These are phyloP conservation scores for Isatis tinctoria DNA, from an alignment of 345 rosid species.

Conservation along the genomic window DNA sequence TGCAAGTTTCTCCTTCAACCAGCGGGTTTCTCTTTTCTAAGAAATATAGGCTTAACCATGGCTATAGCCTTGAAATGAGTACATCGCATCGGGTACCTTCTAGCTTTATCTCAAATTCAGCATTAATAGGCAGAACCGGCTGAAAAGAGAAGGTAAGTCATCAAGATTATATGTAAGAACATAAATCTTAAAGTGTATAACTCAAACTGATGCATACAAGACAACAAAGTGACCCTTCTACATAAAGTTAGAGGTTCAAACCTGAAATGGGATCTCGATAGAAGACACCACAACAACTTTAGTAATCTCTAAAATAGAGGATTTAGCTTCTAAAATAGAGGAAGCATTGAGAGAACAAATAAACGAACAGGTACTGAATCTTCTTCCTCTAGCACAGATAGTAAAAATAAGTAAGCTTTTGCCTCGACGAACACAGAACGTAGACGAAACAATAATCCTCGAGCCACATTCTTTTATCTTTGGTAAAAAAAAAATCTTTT, in stretches of 20 bases:
- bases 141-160: slow-evolving; percentile 37
- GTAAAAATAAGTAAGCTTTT: too few species aligned
- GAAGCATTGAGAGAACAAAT: too few species aligned
- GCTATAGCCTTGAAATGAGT: slow-evolving; percentile 61
- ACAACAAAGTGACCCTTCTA: not conserved
- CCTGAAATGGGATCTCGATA: too few species aligned
- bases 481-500: too few species aligned
- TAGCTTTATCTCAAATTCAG: slow-evolving; percentile 86
- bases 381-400: too few species aligned
- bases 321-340: slow-evolving; percentile 53
- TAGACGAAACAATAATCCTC: too few species aligned
- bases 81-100: slow-evolving; percentile 83
- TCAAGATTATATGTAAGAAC: not conserved
- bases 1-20: slow-evolving; percentile 49
- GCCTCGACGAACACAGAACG: too few species aligned
- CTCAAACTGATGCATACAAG: not conserved
- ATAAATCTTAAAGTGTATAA: not conserved
- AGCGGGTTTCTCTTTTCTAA: slow-evolving; percentile 57
- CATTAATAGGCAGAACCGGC: slow-evolving; percentile 69
- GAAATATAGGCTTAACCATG: slow-evolving; percentile 66
- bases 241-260: slow-evolving; percentile 23
- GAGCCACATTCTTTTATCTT: too few species aligned
- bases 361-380: too few species aligned
- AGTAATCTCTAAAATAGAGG: slow-evolving; percentile 76
- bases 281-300: too few species aligned